phyloP scores from a whole-genome alignment of 768 basidiomycete genomes.

The Calocybe gangraenosa region DNA sequence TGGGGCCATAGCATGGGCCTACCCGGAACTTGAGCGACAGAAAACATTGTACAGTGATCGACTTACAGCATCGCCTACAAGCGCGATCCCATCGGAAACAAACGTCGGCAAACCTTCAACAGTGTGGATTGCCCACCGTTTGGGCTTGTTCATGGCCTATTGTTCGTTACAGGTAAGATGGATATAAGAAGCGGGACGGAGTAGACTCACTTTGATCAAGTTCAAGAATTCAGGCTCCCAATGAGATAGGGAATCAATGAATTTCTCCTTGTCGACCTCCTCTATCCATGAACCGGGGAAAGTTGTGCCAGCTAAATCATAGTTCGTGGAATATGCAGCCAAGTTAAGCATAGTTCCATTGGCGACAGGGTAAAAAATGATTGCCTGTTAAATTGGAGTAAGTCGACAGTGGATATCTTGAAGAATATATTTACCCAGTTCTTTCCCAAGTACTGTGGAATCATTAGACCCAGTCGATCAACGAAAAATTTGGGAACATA shows the following conservation, averaged over 20 bases:
- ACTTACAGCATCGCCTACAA: slow-evolving; percentile 47
- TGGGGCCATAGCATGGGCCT: slow-evolving; percentile 44
- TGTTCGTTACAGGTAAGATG: not conserved
- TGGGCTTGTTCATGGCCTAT: slow-evolving; percentile 12
- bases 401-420: slow-evolving; percentile 12
- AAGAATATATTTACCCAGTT: slow-evolving; percentile 17
- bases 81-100: slow-evolving; percentile 33
- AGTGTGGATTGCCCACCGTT: slow-evolving; percentile 39
- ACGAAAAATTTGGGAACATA: slow-evolving; percentile 2
- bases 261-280: slow-evolving; percentile 27
- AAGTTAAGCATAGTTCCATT: slow-evolving; percentile 32
- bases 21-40: not conserved
- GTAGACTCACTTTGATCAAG: slow-evolving; percentile 22
- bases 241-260: slow-evolving; percentile 22
- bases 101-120: slow-evolving; percentile 36
- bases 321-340: slow-evolving; percentile 25
- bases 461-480: not conserved
- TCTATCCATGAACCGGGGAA: slow-evolving; percentile 28
- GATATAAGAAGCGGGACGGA: not conserved
- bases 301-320: slow-evolving; percentile 21
- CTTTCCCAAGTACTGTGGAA: slow-evolving; percentile 27
- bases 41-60: not conserved
- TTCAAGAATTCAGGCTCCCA: slow-evolving; percentile 34
- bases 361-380: slow-evolving; percentile 36
- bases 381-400: slow-evolving; percentile 22